Conservation (phyloP, 352 stramenopile genomes). For the Globisporangium spinosum region DNA sequence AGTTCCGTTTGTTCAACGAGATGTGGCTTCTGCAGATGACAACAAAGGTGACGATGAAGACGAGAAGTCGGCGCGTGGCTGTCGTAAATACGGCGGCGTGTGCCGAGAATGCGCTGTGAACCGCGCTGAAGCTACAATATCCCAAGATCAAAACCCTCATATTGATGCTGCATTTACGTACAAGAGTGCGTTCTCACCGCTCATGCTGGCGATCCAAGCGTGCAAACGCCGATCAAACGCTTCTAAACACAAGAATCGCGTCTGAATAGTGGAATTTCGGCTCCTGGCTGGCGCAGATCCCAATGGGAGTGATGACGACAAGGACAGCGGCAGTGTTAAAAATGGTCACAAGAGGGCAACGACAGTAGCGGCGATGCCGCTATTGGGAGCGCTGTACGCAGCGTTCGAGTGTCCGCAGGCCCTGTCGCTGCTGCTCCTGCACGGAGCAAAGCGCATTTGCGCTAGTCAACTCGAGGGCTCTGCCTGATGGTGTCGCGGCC, state of each 20-base stretch:
- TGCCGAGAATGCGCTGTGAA: conserved; percentile 17
- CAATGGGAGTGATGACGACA: conserved; percentile 15
- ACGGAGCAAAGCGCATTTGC: conserved; percentile 24
- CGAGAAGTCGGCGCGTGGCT: conserved; percentile 10
- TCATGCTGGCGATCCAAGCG: conserved; percentile 33
- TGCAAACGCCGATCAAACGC: conserved; percentile 9
- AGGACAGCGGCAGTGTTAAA: not conserved
- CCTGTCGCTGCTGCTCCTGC: conserved; percentile 22
- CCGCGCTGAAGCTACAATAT: not conserved
- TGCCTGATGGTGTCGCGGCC: not conserved
- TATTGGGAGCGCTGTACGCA: conserved; percentile 27
- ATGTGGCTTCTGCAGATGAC: not conserved
- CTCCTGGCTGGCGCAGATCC: conserved; percentile 24
- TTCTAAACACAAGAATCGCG: not conserved
- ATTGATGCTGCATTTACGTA: not conserved
- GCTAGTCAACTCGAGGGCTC: conserved; percentile 15
- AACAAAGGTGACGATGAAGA: not conserved
- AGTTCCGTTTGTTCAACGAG: too few relatives aligned
- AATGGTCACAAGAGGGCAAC: not conserved
- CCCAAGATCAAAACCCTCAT: not conserved
- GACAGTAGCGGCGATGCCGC: not conserved
- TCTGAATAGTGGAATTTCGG: conserved; percentile 29
- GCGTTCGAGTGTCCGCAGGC: conserved; percentile 12
- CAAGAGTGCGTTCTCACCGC: conserved; percentile 10
- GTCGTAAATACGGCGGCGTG: conserved; percentile 25